Evolutionary conservation across 371 early-diverging fungal species (phyloP), one percentile per base, ranked within the genome.

Genomic region (Gilbertella persicaria): DNA sequence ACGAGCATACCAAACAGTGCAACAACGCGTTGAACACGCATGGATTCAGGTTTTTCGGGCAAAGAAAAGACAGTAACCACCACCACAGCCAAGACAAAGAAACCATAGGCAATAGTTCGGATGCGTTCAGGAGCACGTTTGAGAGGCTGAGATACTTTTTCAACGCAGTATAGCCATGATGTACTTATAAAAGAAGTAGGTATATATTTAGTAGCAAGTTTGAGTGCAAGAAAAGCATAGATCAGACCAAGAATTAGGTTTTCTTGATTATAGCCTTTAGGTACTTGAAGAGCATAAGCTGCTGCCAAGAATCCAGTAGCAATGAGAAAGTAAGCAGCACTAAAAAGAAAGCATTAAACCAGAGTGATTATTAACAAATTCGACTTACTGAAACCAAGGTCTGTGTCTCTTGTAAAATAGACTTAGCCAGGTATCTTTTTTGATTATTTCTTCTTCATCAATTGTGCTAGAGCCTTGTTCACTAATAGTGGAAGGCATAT

Each of bases 1-100:
- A 91, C 67, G 44, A 83, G 33, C 30, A 94, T 66, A 28, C 94
- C 96, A 51, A 82, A 66, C 44, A 91, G 67, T 35, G 91, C 88
- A 71, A 90, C 89, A 44, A 91, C 49, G 23, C 95, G 83, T 50
- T 86, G 83, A 30, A 82, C 55, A 33, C 87, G 84, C 45, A 70
- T 85, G 17, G 90, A 88, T 19, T 67, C 58, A 0, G 47, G 54
- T 37, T 69, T 75, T 28, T 72, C 76, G 1, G 86, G 81, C 9
- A 77, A 48, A n/a, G 83, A 66, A 45, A 91, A 66, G 12, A 86
- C 75, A 39, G 83, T 82, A 19, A 83, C 73, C 26, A 87, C 53
- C 35, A 89, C 74, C 29, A 85, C 55, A 30, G 63, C 69, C 8
- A 75, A 8, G 3, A 84, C 74, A 24, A 82, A 63, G 7, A 62